phyloP scores from a whole-genome alignment of 257 asterid genomes.

The Ballota nigra region DNA sequence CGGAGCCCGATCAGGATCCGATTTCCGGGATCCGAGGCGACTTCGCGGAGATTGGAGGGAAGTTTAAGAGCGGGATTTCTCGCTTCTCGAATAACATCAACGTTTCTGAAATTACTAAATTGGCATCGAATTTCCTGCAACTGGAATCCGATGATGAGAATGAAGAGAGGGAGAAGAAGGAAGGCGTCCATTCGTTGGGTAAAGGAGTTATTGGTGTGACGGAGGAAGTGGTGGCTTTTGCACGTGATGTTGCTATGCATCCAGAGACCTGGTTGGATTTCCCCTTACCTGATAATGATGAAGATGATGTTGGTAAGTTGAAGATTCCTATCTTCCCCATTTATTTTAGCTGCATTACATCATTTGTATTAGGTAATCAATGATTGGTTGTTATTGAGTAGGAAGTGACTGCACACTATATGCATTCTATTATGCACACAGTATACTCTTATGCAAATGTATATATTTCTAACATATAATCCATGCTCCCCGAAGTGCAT shows the following conservation, averaged over 20 bases:
- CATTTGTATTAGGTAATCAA: neutral
- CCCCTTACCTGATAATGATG: constrained; percentile 58
- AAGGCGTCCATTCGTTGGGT: constrained; percentile 23
- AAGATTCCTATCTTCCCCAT: neutral
- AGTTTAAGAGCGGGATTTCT: constrained; percentile 82
- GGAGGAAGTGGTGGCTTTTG: constrained; percentile 79
- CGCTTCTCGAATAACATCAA: constrained; percentile 70
- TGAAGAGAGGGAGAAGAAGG: constrained; percentile 28
- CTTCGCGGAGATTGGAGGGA: constrained; percentile 93
- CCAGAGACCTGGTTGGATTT: constrained; percentile 97
- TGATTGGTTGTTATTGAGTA: neutral
- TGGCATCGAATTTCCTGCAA: constrained; percentile 83
- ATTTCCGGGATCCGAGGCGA: constrained; percentile 70
- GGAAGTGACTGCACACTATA: neutral
- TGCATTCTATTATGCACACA: neutral
- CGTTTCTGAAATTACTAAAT: constrained; percentile 82
- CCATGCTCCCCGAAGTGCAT: neutral
- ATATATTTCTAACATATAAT: neutral
- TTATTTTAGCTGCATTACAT: neutral
- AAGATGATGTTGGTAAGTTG: constrained; percentile 41
- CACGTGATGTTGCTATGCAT: constrained; percentile 75
- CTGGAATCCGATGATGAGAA: constrained; percentile 75
- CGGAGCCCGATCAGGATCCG: constrained; percentile 39
- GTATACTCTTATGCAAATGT: neutral
- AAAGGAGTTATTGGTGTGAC: constrained; percentile 75